Evolutionary conservation across 169 alveolate species (phyloP).

Genomic region (Cryptosporidium baileyi): DNA sequence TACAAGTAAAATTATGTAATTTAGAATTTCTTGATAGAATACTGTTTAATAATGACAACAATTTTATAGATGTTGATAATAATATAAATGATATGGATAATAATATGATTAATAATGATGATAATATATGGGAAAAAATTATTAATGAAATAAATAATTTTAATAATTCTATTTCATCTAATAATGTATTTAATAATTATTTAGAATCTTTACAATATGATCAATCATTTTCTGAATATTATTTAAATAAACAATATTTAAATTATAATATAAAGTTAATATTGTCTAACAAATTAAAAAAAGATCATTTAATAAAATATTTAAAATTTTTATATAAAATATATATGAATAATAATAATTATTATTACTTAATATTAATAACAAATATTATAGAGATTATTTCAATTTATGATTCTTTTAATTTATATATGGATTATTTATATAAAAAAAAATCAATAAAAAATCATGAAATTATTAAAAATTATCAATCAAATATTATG

Average conservation of each 20-base stretch:
- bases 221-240: not conserved
- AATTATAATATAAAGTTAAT: not conserved
- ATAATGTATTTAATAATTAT: not conserved
- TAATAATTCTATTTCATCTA: not conserved
- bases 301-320: constrained; percentile 13
- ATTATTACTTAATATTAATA: not conserved
- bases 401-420: constrained; percentile 19
- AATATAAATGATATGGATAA: not conserved
- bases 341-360: not conserved
- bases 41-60: not conserved
- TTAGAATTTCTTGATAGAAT: constrained; percentile 18
- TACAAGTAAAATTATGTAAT: constrained; percentile 17
- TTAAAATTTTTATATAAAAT: not conserved
- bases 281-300: no score
- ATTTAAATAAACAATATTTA: not conserved
- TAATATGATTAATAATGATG: not conserved
- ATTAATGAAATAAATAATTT: not conserved
- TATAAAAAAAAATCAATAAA: constrained; percentile 9
- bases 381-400: not conserved
- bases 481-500: constrained; percentile 4
- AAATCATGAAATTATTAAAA: constrained; percentile 24
- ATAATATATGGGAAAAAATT: not conserved
- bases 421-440: not conserved
- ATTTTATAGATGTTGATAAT: not conserved
- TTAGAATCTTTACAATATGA: not conserved